Evolutionary conservation across 1,284 basidiomycete species (phyloP).

Genomic region (Malassezia obtusa): DNA sequence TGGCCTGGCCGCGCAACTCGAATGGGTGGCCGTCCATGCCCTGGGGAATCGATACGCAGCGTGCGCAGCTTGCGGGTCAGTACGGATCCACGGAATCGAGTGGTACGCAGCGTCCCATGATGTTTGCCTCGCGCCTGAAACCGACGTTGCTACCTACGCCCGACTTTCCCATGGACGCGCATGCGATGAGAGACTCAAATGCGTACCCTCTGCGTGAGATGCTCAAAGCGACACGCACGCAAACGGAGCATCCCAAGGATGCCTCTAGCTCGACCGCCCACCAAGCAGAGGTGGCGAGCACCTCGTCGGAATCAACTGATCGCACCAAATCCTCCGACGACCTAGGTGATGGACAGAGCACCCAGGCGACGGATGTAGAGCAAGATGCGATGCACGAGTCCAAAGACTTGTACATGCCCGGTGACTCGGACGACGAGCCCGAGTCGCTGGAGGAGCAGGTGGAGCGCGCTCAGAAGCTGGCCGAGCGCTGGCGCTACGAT

Average conservation of each 20-base stretch:
- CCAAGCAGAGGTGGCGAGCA: conserved; percentile 28
- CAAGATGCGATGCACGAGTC: conserved; percentile 13
- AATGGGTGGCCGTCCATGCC: conserved; percentile 5
- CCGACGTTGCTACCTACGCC: conserved; percentile 15
- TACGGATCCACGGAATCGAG: neutral
- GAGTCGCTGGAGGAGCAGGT: conserved; percentile 8
- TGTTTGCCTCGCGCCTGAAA: conserved; percentile 6
- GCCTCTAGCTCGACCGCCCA: neutral
- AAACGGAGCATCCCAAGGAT: neutral
- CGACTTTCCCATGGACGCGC: conserved; percentile 1
- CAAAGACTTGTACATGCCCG: neutral
- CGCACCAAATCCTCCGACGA: conserved; percentile 23
- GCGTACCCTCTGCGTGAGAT: neutral
- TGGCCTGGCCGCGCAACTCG: conserved; percentile 31
- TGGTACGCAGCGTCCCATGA: conserved; percentile 5
- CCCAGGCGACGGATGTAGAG: conserved; percentile 33
- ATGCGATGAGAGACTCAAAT: neutral
- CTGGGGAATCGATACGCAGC: neutral
- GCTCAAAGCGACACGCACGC: neutral
- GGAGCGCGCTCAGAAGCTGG: conserved; percentile 13
- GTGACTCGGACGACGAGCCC: neutral
- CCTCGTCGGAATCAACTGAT: conserved; percentile 33
- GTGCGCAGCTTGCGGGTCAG: neutral
- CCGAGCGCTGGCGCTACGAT: conserved; percentile 45
- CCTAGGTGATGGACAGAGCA: conserved; percentile 27